Percentiles rank a stretch among this genome's conserved stretches.
Conservation (phyloP, 495 filamentous ascomycete genomes). For the Chaetomidium leptoderma region DNA sequence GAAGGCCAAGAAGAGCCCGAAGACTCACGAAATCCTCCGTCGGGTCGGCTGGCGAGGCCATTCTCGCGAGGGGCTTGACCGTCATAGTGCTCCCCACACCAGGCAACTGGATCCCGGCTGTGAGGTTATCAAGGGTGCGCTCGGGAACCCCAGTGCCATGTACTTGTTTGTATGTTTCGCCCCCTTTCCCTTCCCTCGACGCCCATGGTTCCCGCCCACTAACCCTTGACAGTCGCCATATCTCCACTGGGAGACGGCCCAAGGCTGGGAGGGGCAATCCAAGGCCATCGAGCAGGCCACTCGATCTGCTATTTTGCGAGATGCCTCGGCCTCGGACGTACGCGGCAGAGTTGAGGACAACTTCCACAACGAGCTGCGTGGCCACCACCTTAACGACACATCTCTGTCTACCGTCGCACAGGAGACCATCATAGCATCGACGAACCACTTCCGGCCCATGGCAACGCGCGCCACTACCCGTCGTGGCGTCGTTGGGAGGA, state of each 20-base stretch:
- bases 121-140: conserved; percentile 7
- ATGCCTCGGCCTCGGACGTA: background rate
- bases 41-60: conserved; percentile 19
- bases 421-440: conserved; percentile 10
- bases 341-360: conserved; percentile 16
- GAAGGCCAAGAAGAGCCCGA: conserved; percentile 10
- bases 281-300: conserved; percentile 15
- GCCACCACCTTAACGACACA: conserved; percentile 15
- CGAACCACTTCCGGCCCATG: conserved; percentile 17
- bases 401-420: conserved; percentile 13
- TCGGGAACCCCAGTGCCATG: conserved; percentile 8
- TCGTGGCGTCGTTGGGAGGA: conserved; percentile 16
- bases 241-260: conserved; percentile 19
- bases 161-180: conserved; percentile 5
- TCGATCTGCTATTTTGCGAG: conserved; percentile 1
- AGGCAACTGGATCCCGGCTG: conserved; percentile 12
- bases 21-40: conserved; percentile 18
- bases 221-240: conserved; percentile 8
- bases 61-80: conserved; percentile 11
- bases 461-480: conserved; percentile 14
- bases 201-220: background rate
- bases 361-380: conserved; percentile 15
- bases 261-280: conserved; percentile 11
- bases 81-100: conserved; percentile 12
- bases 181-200: too few relatives aligned